A percentile compares a stretch with the other conserved stretches of the same genome.
phyloP scores from a whole-genome alignment of 2,329 filamentous ascomycete genomes.

The Drechslerella stenobrocha region DNA sequence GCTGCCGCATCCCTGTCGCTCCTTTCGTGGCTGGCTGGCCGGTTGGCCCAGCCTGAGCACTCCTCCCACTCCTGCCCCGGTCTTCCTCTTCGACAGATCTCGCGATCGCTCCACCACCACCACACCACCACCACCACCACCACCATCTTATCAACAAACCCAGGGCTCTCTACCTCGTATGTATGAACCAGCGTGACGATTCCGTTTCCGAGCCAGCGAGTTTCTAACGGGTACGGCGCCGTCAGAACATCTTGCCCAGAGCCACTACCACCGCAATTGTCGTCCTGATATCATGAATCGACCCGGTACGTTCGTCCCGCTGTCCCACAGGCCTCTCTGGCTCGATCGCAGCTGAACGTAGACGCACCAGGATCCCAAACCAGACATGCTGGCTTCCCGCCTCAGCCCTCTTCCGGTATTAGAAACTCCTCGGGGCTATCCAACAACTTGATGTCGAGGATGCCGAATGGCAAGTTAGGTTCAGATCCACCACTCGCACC shows the following conservation, averaged over 20 bases:
- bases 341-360: slow-evolving; percentile 16
- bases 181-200: too few relatives aligned
- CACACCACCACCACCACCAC: too few relatives aligned
- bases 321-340: not conserved
- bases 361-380: slow-evolving; percentile 41
- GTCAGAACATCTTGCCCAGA: not conserved
- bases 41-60: not conserved
- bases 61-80: not conserved
- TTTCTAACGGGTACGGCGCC: slow-evolving; percentile 3
- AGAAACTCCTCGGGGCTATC: slow-evolving; percentile 35
- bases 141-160: too few relatives aligned
- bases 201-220: too few relatives aligned
- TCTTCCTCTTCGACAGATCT: not conserved
- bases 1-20: slow-evolving; percentile 1
- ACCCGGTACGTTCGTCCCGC: slow-evolving; percentile 26
- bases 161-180: too few relatives aligned
- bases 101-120: not conserved
- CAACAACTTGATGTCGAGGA: slow-evolving; percentile 38
- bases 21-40: slow-evolving; percentile 2
- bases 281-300: slow-evolving; percentile 33
- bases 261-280: not conserved
- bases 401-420: slow-evolving; percentile 40
- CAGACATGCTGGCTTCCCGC: slow-evolving; percentile 42
- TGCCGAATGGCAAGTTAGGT: slow-evolving; percentile 48
- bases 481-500: slow-evolving; percentile 6